phyloP scores from a whole-genome alignment of 352 stramenopile genomes.

The Phytophthora brassicae region DNA sequence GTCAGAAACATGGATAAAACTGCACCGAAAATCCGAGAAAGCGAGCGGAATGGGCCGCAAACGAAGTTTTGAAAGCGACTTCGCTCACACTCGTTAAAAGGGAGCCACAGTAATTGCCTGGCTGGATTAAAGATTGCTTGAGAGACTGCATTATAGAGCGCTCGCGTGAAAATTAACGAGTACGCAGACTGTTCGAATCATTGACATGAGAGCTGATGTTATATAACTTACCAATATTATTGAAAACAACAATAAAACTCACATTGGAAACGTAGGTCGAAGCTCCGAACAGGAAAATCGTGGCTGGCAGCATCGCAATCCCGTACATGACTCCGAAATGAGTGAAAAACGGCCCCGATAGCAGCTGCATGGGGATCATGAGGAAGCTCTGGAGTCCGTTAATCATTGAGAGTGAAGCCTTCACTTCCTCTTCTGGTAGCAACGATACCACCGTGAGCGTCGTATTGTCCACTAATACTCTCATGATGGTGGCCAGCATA shows the following conservation, averaged over 20 bases:
- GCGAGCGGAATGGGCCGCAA: slow-evolving; percentile 72
- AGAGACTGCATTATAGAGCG: slow-evolving; percentile 80
- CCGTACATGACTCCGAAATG: slow-evolving; percentile 88
- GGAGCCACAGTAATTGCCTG: slow-evolving; percentile 84
- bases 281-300: slow-evolving; percentile 71
- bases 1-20: slow-evolving; percentile 75
- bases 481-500: slow-evolving; percentile 74
- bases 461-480: slow-evolving; percentile 82
- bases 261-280: slow-evolving; percentile 65
- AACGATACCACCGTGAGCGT: slow-evolving; percentile 75
- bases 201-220: background rate
- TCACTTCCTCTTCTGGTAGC: slow-evolving; percentile 68
- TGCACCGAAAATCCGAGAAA: slow-evolving; percentile 76
- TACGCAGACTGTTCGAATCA: slow-evolving; percentile 40
- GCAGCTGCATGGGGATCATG: slow-evolving; percentile 86
- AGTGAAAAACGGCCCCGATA: slow-evolving; percentile 79
- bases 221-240: background rate
- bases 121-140: slow-evolving; percentile 84
- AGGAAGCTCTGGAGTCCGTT: slow-evolving; percentile 86
- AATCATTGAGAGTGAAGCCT: slow-evolving; percentile 71
- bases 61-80: slow-evolving; percentile 82
- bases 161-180: slow-evolving; percentile 64
- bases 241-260: slow-evolving; percentile 3
- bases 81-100: slow-evolving; percentile 72
- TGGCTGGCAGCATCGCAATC: slow-evolving; percentile 67